These are phyloP conservation scores for Eucalyptus regnans DNA, from an alignment of 345 rosid species.

Conservation along the genomic window DNA sequence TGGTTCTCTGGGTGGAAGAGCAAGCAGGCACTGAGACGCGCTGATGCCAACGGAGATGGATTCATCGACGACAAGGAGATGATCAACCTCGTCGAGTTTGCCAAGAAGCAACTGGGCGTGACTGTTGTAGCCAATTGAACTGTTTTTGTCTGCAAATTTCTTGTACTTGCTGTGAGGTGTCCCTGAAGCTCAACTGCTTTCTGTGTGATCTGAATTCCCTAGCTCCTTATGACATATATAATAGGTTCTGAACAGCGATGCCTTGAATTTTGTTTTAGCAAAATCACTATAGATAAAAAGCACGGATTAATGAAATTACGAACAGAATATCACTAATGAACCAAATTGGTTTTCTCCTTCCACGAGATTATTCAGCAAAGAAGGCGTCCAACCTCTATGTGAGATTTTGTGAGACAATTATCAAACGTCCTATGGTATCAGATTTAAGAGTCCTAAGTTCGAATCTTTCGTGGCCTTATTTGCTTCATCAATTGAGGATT, in stretches of 20 bases:
- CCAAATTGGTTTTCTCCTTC: not conserved
- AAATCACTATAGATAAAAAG: not conserved
- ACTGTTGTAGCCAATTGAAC: not conserved
- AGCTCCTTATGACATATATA: not conserved
- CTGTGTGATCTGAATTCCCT: not conserved
- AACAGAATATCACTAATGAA: not conserved
- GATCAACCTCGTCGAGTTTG: conserved; percentile 3
- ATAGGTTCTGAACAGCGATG: not conserved
- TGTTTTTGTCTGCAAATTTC: not conserved
- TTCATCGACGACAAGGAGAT: conserved; percentile 3
- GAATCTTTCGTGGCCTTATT: too few species aligned
- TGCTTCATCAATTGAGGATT: too few species aligned
- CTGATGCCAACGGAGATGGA: conserved; percentile 2
- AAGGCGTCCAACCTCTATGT: not conserved
- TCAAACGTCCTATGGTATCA: too few species aligned
- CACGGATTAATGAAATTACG: not conserved
- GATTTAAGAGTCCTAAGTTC: too few species aligned
- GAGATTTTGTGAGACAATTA: too few species aligned
- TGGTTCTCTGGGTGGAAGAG: not conserved
- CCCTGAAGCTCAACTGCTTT: not conserved
- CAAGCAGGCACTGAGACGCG: not conserved
- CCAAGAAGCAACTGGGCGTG: not conserved
- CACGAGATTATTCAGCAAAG: not conserved
- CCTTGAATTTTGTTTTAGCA: not conserved
- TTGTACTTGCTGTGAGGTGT: not conserved